A percentile compares a stretch with the other conserved stretches of the same genome.
Evolutionary conservation across 2,329 filamentous ascomycete species (phyloP).

Genomic region (Colletotrichum gigasporum): DNA sequence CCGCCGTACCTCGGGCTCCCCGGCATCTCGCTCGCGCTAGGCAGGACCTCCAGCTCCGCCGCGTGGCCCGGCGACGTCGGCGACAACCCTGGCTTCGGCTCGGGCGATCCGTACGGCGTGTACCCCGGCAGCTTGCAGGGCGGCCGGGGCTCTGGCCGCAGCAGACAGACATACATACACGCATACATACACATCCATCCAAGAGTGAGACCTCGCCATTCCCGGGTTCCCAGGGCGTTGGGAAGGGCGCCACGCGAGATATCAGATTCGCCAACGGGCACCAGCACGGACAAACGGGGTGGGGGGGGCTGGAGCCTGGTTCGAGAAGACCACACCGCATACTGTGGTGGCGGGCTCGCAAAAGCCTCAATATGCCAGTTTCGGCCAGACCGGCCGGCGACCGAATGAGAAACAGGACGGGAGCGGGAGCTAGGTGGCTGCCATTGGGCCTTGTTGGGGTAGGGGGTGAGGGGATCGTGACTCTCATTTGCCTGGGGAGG

Average conservation of each 20-base stretch:
- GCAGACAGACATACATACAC: background rate
- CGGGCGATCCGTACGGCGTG: background rate
- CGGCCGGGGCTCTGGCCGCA: background rate
- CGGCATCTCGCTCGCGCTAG: constrained; percentile 20
- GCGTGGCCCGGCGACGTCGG: background rate
- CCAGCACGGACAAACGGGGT: background rate
- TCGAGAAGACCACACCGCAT: background rate
- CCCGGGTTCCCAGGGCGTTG: background rate
- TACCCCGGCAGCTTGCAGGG: constrained; percentile 18
- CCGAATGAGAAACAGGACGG: background rate
- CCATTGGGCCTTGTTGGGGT: background rate
- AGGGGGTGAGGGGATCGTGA: constrained; percentile 11
- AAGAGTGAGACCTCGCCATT: too few species aligned
- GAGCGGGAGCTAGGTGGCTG: background rate
- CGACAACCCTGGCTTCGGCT: constrained; percentile 5
- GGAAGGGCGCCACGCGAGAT: background rate
- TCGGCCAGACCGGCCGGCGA: constrained; percentile 10
- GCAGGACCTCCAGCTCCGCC: constrained; percentile 16
- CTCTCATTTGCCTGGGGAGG: background rate
- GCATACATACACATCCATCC: too few species aligned
- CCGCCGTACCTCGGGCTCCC: constrained; percentile 18
- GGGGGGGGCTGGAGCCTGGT: background rate
- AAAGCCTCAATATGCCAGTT: constrained; percentile 21
- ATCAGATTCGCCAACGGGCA: too few species aligned
- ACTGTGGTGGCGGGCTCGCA: background rate